A percentile compares a stretch with the other conserved stretches of the same genome.
Conservation (phyloP, 2,329 filamentous ascomycete species). For the Xylaria multiplex region DNA sequence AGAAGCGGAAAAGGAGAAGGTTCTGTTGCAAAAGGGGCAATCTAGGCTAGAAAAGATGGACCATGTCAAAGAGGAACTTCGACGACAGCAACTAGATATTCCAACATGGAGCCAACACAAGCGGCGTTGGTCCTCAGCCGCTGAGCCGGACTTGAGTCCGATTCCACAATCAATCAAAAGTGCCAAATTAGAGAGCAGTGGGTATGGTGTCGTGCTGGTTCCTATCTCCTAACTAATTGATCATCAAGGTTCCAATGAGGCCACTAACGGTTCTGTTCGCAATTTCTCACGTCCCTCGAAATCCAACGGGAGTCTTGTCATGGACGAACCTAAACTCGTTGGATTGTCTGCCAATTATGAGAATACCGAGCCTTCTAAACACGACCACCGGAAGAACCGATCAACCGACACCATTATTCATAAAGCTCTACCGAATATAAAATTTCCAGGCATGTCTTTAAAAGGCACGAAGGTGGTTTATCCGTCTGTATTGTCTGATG, state of each 20-base stretch:
- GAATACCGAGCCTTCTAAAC: conserved; percentile 25
- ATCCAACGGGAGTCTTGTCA: conserved; percentile 13
- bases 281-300: conserved; percentile 41
- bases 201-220: conserved; percentile 15
- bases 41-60: conserved; percentile 59
- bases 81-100: conserved; percentile 47
- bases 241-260: conserved; percentile 34
- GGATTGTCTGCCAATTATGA: conserved; percentile 26
- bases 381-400: conserved; percentile 20
- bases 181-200: conserved; percentile 40
- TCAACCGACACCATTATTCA: conserved; percentile 48
- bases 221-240: conserved; percentile 15
- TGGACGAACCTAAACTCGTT: conserved; percentile 18
- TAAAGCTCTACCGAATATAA: conserved; percentile 34
- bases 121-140: conserved; percentile 62
- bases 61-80: conserved; percentile 53
- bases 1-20: conserved; percentile 57
- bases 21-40: conserved; percentile 51
- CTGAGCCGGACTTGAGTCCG: conserved; percentile 61
- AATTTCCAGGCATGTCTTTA: conserved; percentile 4
- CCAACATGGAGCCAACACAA: conserved; percentile 58
- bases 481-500: conserved; percentile 18
- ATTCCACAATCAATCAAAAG: conserved; percentile 56
- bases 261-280: conserved; percentile 23
- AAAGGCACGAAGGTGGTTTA: conserved; percentile 23